Base-by-base conservation (phyloP, 2,329 filamentous ascomycete species). In the Microthyrium microscopicum region DNA sequence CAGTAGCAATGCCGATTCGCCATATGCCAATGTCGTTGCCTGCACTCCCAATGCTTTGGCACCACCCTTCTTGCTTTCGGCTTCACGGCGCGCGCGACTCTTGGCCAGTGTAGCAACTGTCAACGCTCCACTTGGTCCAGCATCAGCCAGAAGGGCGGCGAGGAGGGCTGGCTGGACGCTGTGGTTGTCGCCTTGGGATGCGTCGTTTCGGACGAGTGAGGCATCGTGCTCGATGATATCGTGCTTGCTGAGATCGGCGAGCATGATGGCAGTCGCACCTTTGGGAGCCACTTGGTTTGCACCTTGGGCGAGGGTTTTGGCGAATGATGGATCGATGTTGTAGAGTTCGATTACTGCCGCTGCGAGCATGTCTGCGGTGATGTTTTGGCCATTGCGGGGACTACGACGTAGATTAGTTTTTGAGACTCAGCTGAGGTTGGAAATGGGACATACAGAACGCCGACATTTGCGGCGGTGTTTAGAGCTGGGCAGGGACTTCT, bases 141-240 rank as follows among this genome's bases (percentile, higher is more conserved):
- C 39, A 5, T 44, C 36, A 11, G 32, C 33, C 2, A 53, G 29
- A 15, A 45, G 41, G 5, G 47, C 38, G 4, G 44, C 33, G 26
- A 54, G 45, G 2, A 49, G 39, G 5, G 43, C 39, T 2, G 38
- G 31, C 22, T 46, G 38, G 26, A 47, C 42, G 4, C 35, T 40
- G 25, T 46, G 41, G 28, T 45, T 41, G 22, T 48, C 47, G 3
- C 48, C 51, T 16, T 44, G 42, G 5, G 39, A 42, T 11, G 41
- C 15, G 29, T 46, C 43, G 13, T 40, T 36, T 5, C 52, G 42
- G 1, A 43, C 44, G 2, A 55, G 42, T 5, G 46, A 50, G 17
- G 41, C 51, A 33, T 57, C 54, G 33, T 56, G 52, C 39, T 56
- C 54, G 16, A 56, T 42, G 2, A 41, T 39, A 21, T 47, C 44